Evolutionary conservation across 345 rosid genomes (phyloP), one percentile per base, ranked within the genome.

Genomic region (Lenwebbia sp.): DNA sequence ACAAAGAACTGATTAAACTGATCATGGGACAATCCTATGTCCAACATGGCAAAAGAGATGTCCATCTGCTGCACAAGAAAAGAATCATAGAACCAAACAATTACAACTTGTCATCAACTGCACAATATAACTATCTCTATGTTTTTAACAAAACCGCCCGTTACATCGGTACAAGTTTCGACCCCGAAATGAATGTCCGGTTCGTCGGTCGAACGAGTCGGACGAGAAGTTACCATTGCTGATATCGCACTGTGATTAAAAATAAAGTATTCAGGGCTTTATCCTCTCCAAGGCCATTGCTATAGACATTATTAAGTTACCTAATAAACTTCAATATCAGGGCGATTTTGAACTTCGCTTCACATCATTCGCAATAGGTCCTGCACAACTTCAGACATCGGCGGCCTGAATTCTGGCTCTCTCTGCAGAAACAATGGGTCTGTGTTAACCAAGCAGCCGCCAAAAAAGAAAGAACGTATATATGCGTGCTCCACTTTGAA

Each of bases 361-460:
- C 53, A 92, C 83, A 93, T 83, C 97, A 95, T 92, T 50, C 89
- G 95, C 78, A 94, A 84, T 62, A 97, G 96, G 88, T 96, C 98
- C 88, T 97, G 98, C 56, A 95, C 96, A 30, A 97, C 89, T 91
- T 97, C 99, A 26, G 99, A 97, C 85, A 94, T 90, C 0, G 90
- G 91, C 40, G 98, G 99, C 91, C 99, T 90, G 86, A 97, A 97
- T 87, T 96, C 97, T 3, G 99, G 98, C 86, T 95, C 98, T 89
- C 89, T 88, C 99, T 97, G 93, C 88, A 83, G 30, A 76, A 84
- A 86, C 25, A 83, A 83, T 57, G 40, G 13, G 40, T 70, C 47
- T 21, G 81, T 70, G 81, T 70, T 70, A 37, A 70, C 25, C 13
- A 37, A 37, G 47, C 47, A 0, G 26, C 81, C 44, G 3, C 47